Evolutionary conservation across 108 stramenopile genomes (phyloP).

Genomic region (Mayamaea pseudoterrestris): DNA sequence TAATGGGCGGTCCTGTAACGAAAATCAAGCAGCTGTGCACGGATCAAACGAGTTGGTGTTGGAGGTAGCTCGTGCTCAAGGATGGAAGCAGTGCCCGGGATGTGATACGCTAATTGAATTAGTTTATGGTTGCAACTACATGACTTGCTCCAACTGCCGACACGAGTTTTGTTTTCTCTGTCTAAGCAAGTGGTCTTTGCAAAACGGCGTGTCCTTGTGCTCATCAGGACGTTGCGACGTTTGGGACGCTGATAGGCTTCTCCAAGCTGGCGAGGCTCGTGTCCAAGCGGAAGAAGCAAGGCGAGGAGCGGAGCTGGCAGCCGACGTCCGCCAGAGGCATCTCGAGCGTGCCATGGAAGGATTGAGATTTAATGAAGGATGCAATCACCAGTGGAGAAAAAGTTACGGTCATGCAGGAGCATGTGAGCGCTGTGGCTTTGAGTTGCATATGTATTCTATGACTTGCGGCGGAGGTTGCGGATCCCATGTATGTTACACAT

Average conservation of each 20-base stretch:
- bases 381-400: slow-evolving; percentile 28
- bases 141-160: slow-evolving; percentile 29
- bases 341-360: slow-evolving; percentile 15
- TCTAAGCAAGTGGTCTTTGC: slow-evolving; percentile 27
- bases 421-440: slow-evolving; percentile 25
- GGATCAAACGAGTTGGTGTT: slow-evolving; percentile 18
- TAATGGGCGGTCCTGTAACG: slow-evolving; percentile 19
- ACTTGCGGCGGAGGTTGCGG: slow-evolving; percentile 30
- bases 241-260: slow-evolving; percentile 33
- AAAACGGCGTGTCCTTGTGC: slow-evolving; percentile 9
- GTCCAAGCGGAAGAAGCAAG: no score
- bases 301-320: slow-evolving; percentile 23
- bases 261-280: slow-evolving; percentile 38
- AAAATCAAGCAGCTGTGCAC: slow-evolving; percentile 10
- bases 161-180: slow-evolving; percentile 44
- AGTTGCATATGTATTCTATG: slow-evolving; percentile 34
- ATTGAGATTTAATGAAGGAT: slow-evolving; percentile 39
- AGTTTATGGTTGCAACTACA: slow-evolving; percentile 37
- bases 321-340: slow-evolving; percentile 6
- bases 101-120: slow-evolving; percentile 36
- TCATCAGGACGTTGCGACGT: slow-evolving; percentile 22
- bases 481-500: slow-evolving; percentile 48
- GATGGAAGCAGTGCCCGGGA: slow-evolving; percentile 46
- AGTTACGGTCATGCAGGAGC: slow-evolving; percentile 17
- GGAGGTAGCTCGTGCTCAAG: slow-evolving; percentile 13